Conservation (phyloP, 1,139 yeast species). For the Magnusiomyces tetraspermus region DNA sequence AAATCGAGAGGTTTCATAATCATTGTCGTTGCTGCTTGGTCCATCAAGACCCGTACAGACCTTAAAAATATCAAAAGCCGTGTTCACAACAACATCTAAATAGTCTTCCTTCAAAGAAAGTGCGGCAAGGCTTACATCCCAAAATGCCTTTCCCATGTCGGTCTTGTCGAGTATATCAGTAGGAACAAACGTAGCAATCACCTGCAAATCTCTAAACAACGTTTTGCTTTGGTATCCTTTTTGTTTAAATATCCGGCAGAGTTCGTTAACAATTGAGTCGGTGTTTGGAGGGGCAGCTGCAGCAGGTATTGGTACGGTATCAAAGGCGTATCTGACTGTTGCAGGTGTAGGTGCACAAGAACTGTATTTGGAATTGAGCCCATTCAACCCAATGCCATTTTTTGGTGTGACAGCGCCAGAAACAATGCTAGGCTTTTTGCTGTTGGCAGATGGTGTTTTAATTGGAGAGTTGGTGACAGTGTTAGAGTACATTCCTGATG, state of each 20-base stretch:
- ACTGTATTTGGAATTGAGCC: neutral
- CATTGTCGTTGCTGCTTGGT: neutral
- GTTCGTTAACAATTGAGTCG: constrained; percentile 30
- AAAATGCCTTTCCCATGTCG: constrained; percentile 31
- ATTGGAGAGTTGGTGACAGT: neutral
- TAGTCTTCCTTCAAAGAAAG: constrained; percentile 30
- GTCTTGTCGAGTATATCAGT: constrained; percentile 28
- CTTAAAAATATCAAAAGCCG: constrained; percentile 30
- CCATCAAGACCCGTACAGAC: constrained; percentile 25
- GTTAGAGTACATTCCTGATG: constrained; percentile 16
- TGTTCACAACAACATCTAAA: constrained; percentile 25
- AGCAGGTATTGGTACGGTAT: neutral
- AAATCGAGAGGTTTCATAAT: neutral
- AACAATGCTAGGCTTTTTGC: neutral
- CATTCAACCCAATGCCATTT: constrained; percentile 1
- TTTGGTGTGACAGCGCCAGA: neutral
- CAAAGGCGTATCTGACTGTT: neutral
- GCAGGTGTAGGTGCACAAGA: neutral
- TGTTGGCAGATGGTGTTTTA: neutral
- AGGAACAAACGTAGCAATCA: constrained; percentile 32
- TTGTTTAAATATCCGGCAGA: constrained; percentile 22
- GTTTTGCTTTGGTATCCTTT: constrained; percentile 17
- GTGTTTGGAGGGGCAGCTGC: constrained; percentile 22
- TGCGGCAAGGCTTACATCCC: constrained; percentile 34
- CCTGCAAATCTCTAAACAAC: constrained; percentile 31